phyloP scores from a whole-genome alignment of 768 basidiomycete species.

The Mycena crocata region DNA sequence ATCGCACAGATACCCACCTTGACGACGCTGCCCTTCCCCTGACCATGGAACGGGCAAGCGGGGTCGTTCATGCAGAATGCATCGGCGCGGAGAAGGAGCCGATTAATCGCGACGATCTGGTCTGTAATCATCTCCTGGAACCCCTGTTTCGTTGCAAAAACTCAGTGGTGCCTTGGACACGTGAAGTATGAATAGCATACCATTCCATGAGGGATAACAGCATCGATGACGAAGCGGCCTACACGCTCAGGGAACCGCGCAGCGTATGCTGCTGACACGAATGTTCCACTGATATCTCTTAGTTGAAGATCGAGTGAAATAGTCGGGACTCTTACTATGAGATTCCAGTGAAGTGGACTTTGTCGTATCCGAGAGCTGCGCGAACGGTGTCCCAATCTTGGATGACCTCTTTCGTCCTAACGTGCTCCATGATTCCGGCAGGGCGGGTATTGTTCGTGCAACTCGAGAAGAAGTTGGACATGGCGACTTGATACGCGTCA shows the following conservation, averaged over 20 bases:
- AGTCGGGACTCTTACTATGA: slow-evolving; percentile 27
- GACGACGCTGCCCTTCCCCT: slow-evolving; percentile 47
- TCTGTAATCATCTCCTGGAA: slow-evolving; percentile 21
- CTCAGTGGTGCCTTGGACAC: not conserved
- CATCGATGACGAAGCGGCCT: slow-evolving; percentile 33
- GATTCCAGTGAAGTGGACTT: slow-evolving; percentile 22
- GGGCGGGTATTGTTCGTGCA: slow-evolving; percentile 29
- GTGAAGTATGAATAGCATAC: slow-evolving; percentile 13
- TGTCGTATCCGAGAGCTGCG: slow-evolving; percentile 29
- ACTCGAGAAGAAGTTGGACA: slow-evolving; percentile 22
- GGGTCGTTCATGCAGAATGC: slow-evolving; percentile 31
- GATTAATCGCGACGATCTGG: slow-evolving; percentile 30
- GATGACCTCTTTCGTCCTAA: slow-evolving; percentile 32
- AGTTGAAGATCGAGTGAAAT: not conserved
- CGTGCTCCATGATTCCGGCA: slow-evolving; percentile 28
- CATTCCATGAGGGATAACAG: slow-evolving; percentile 33
- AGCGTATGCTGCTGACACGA: slow-evolving; percentile 29
- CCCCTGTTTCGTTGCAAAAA: not conserved
- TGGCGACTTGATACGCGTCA: slow-evolving; percentile 22
- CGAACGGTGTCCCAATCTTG: slow-evolving; percentile 35
- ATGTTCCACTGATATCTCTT: slow-evolving; percentile 30
- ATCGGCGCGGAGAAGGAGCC: slow-evolving; percentile 33
- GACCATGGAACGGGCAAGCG: slow-evolving; percentile 32
- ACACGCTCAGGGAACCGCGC: slow-evolving; percentile 27
- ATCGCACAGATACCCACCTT: slow-evolving; percentile 32